These are phyloP conservation scores for Alectoria sarmentosa DNA, from an alignment of 495 filamentous ascomycete genomes.

Conservation along the genomic window DNA sequence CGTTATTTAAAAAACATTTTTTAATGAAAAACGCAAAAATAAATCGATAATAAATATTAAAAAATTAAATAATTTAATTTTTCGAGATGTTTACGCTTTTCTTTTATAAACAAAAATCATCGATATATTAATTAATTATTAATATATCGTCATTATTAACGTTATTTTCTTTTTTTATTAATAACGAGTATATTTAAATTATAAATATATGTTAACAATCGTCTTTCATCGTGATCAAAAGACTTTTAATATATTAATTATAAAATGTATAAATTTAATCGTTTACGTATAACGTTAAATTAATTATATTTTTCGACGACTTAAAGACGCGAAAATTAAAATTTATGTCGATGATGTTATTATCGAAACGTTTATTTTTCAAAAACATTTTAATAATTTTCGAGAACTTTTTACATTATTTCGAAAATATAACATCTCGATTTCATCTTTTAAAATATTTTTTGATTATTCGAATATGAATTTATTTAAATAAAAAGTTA, in stretches of 20 bases:
- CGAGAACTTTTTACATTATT: constrained; percentile 10
- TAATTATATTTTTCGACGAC: no score
- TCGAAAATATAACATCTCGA: constrained; percentile 5
- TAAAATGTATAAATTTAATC: no score
- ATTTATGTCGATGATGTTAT: no score
- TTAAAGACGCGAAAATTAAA: no score
- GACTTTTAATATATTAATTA: constrained; percentile 8
- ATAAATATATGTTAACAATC: constrained; percentile 6
- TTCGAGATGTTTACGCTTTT: neutral
- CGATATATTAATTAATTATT: neutral
- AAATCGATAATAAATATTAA: no score
- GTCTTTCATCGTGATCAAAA: neutral
- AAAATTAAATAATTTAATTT: constrained; percentile 3
- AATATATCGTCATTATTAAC: constrained; percentile 1
- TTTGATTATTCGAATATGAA: constrained; percentile 1
- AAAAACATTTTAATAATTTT: no score
- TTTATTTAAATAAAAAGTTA: constrained; percentile 4
- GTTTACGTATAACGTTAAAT: no score
- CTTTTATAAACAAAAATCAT: neutral
- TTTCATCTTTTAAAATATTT: constrained; percentile 1
- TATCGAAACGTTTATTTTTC: no score
- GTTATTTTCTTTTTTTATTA: constrained; percentile 8
- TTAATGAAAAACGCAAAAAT: no score
- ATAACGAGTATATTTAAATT: constrained; percentile 1
- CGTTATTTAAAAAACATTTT: no score